Base-by-base conservation (phyloP, 495 filamentous ascomycete genomes). In the Penicillium crystallinum region DNA sequence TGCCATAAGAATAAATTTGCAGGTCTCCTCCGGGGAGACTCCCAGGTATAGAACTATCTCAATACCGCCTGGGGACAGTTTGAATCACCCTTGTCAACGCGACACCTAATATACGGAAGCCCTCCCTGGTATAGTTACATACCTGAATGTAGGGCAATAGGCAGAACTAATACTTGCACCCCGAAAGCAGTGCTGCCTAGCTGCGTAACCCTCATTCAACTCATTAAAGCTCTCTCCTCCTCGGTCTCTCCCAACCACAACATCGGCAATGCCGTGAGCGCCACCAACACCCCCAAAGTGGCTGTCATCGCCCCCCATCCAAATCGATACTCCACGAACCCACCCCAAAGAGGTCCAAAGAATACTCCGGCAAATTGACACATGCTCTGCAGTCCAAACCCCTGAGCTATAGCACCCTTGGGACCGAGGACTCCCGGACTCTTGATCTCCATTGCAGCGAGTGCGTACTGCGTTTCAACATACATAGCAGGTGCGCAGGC, bases 391-490 rank as follows among this genome's bases (percentile, higher is more conserved):
- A 73, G 8, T 31, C 80, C 83, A 37, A 85, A 86, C 1, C 75
- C 82, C 27, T 81, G 75, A 0, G 81, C 83, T 19, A 82, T 80
- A 0, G 78, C 76, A 0, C 82, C 82, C 19, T 69, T 70, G 14
- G 59, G 53, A 5, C 71, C 73, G 39, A 72, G 72, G 36, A 58
- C 53, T 1, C 80, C 81, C 0, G 81, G 81, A 7, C 63, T 17
- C 29, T 65, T 56, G 23, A 61, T 68, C 47, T 85, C 79, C 57
- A 83, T 76, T 0, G 69, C 77, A 4, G 78, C 77, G 12, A 88
- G 83, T 0, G 84, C 76, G n/a, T 79, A 78, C 51, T 80, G 74
- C n/a, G 84, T 80, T 61, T 92, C 89, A 4, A 88, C 87, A 77
- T 87, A 85, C 55, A 73, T 57, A 18, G 65, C 66, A 2, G 67